These are phyloP conservation scores for Clarireedia monteithiana DNA, from an alignment of 2,329 filamentous ascomycete species.

Conservation along the genomic window DNA sequence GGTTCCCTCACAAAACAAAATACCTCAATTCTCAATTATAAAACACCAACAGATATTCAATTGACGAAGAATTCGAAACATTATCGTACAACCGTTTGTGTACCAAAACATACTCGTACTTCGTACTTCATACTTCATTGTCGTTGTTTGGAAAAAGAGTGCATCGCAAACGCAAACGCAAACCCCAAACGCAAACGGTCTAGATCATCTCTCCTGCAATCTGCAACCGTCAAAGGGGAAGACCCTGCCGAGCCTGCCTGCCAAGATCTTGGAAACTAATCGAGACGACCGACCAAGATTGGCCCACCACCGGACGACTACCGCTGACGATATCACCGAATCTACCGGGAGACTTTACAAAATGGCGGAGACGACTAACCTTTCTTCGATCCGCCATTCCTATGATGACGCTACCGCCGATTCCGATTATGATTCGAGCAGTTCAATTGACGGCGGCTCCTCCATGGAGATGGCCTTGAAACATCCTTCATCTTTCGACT, in stretches of 20 bases:
- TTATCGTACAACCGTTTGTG: too few relatives aligned
- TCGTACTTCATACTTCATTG: too few relatives aligned
- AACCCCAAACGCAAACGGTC: too few relatives aligned
- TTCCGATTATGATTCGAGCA: background rate
- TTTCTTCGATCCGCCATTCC: background rate
- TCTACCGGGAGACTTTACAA: background rate
- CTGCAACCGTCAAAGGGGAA: background rate
- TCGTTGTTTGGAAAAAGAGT: too few relatives aligned
- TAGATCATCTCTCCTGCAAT: background rate
- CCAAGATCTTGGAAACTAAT: too few relatives aligned
- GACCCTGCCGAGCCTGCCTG: background rate
- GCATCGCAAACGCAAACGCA: too few relatives aligned
- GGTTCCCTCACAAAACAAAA: too few relatives aligned
- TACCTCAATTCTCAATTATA: too few relatives aligned
- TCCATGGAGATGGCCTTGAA: background rate
- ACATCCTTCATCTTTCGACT: constrained; percentile 4
- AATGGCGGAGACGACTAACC: background rate
- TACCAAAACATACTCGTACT: too few relatives aligned
- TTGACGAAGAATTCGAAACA: too few relatives aligned
- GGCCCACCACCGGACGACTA: constrained; percentile 1
- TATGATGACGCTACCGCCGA: background rate
- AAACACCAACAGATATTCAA: too few relatives aligned
- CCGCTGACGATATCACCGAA: background rate
- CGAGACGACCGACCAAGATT: background rate
- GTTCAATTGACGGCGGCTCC: background rate